Evolutionary conservation across 2,329 filamentous ascomycete genomes (phyloP).

Genomic region (Aspergillus sojae): DNA sequence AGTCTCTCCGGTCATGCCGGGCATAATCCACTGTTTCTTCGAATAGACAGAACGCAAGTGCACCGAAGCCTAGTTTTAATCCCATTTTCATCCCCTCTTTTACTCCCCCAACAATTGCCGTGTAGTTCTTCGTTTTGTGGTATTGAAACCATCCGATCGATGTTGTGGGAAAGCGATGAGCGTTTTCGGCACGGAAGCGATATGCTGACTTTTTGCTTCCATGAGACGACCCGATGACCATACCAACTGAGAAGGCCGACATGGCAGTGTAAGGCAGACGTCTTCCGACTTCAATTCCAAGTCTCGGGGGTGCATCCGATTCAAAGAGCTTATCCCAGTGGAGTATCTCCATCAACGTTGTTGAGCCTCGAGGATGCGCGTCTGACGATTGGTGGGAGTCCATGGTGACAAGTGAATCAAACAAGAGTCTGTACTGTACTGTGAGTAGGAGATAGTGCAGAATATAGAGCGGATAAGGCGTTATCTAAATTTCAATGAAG

Average conservation of each 20-base stretch:
- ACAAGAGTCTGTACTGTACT: not conserved
- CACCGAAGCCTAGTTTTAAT: slow-evolving; percentile 70
- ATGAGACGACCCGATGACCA: slow-evolving; percentile 70
- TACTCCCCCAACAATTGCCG: slow-evolving; percentile 74
- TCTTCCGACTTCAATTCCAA: slow-evolving; percentile 65
- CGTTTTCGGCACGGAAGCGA: slow-evolving; percentile 92
- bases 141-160: slow-evolving; percentile 96
- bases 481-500: not conserved
- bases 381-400: slow-evolving; percentile 15
- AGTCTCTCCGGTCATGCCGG: slow-evolving; percentile 64
- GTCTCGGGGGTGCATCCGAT: slow-evolving; percentile 43
- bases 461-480: not conserved
- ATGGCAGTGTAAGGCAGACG: slow-evolving; percentile 68
- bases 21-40: slow-evolving; percentile 83
- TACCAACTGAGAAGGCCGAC: slow-evolving; percentile 68
- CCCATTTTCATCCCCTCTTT: slow-evolving; percentile 79
- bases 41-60: slow-evolving; percentile 73
- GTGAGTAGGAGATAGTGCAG: not conserved
- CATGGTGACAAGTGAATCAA: slow-evolving; percentile 9
- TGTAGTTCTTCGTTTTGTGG: slow-evolving; percentile 97
- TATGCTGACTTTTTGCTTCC: slow-evolving; percentile 75
- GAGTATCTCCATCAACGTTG: slow-evolving; percentile 31
- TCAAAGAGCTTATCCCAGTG: slow-evolving; percentile 43
- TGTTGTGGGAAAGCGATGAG: slow-evolving; percentile 83
- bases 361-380: slow-evolving; percentile 11